Evolutionary conservation across 345 rosid genomes (phyloP), one percentile per base, ranked within the genome.

Genomic region (Euclidium syriacum): DNA sequence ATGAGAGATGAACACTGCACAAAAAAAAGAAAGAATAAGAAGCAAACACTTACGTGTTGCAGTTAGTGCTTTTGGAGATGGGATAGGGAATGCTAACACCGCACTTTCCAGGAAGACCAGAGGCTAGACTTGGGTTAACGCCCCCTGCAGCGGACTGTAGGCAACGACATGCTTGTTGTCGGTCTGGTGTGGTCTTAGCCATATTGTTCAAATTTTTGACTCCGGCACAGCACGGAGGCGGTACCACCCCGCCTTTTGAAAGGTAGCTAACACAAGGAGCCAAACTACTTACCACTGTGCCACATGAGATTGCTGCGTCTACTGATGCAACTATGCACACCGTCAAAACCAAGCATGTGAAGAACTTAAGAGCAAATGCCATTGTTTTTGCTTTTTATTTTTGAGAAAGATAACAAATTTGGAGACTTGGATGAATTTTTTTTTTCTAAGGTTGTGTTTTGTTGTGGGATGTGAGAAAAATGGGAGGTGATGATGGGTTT

Each of bases 151-250:
- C 62, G 0, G 34, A 3, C 44, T 79, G 58, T 52, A 82, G 32
- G 80, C 90, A 84, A 7, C 8, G 36, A 53, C 90, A 87, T 10
- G 70, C 75, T 5, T 51, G 9, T 52, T 69, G 79, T 39, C 88
- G 95, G 65, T 79, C 85, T 0, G 63, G 22, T 15, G 90, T 77
- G 40, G 78, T 44, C 26, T 9, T 35, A 26, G 87, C 85, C 2
- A 67, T 57, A 4, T 0, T 0, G 55, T 55, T 71, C 29, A 87
- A 75, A 15, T 7, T 0, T 52, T 10, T 61, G 14, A 84, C 43
- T 2, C 81, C 85, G 3, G 0, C 42, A 71, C 95, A 86, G 62
- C 90, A 86, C 0, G 17, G 1, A 2, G n/a, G 3, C 0, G 80
- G 49, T 1, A 62, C 34, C 2, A 0, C 1, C 2, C 68, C 80